Evolutionary conservation across 1,139 yeast species (phyloP), one percentile per base, ranked within the genome.

Genomic region (Hemisphaericaspora subhashii): DNA sequence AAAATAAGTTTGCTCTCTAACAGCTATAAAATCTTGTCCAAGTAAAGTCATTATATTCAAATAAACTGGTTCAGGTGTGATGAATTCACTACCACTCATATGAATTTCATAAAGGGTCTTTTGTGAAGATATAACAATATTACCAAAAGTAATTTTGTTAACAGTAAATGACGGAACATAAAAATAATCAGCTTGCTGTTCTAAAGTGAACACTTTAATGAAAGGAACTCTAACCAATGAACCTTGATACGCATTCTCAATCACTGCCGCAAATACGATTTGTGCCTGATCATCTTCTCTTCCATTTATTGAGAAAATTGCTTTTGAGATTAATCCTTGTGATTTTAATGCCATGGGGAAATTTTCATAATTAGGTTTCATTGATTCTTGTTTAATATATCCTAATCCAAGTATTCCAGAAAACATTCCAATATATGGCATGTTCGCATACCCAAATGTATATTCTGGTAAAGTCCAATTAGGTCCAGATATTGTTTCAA

Each of bases 261-360:
- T 54, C n/a, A 58, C 39, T 1, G 58, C 63, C 7, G 62, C 64
- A 45, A 58, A 58, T 0, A 53, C 37, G 14, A 56, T 41, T 6
- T 45, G 37, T 2, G 48, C 42, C 5, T 37, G 14, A 3, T 27
- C 28, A 1, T 37, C 17, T 10, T 13, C 7, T 12, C 35, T 33
- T 5, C 59, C 59, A 30, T 52, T 37, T 10, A 58, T 36, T 25
- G 53, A 43, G 40, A 39, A 57, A 31, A 56, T 33, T 4, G 36
- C 39, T 13, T 44, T 35, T 4, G 40, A 18, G n/a, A 46, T 50
- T 2, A 47, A 18, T 3, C 54, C 57, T 11, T 41, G 42, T 1
- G 45, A 40, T 31, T 50, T 44, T 18, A 58, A 45, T 24, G 36
- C 36, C 17, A 40, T 31, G 1, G 57, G 46, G 38, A 53, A 48